Base-by-base conservation (phyloP, 2,329 filamentous ascomycete species). In the Fusarium coicis region DNA sequence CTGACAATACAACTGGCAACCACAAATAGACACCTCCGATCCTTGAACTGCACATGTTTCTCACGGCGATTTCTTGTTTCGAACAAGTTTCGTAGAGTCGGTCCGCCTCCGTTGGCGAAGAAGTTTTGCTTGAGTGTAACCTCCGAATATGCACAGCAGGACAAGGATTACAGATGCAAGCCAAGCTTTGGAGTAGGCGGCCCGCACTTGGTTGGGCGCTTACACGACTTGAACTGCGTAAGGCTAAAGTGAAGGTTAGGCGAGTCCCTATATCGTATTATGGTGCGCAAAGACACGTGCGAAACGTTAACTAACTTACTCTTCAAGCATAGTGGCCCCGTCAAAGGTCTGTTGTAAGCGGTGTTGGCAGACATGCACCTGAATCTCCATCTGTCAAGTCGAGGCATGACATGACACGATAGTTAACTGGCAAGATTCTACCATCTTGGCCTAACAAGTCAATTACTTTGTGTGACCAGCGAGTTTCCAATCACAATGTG, bases 261-360 rank as follows among this genome's bases (percentile, higher is more conserved):
- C 54, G 54, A 57, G 54, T 49, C 30, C 44, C 19, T 34, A 37
- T 57, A 49, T 57, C 40, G 42, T 57, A 34, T 57, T 36, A 46
- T 57, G 56, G 50, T 56, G 37, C 43, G 63, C 53, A 63, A 47
- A 58, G 58, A 72, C 74, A 76, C 74, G 67, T 76, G 74, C 70
- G 61, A 50, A 75, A 72, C 69, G 66, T 69, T 65, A 54, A 56
- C 60, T 66, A 74, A n/a, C 66, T 57, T 66, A 74, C 66, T 44
- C 52, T 56, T 59, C 30, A 60, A 55, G 44, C 62, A 67, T 64
- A n/a, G 47, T 34, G 39, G n/a, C 44, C 15, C 40, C 9, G 37
- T 54, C 7, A 34, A 37, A 53, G 39, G 21, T 54, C 23, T n/a
- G 34, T 54, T 40, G 36, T 40, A 37, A 28, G 30, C 36, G 42